phyloP scores from a whole-genome alignment of 805 yeast species.

The Grigorovia yakushimaensis region DNA sequence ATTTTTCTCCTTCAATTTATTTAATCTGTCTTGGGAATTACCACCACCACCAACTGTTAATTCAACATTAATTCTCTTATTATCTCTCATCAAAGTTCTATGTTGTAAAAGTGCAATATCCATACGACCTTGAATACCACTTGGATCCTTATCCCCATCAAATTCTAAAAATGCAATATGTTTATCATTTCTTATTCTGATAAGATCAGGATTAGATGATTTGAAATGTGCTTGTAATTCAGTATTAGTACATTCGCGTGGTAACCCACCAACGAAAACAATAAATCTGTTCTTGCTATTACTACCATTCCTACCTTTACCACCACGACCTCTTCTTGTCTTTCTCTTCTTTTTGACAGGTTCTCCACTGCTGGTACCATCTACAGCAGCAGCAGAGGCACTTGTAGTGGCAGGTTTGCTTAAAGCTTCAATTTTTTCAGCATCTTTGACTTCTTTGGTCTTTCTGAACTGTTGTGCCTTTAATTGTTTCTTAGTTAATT shows the following conservation, averaged over 20 bases:
- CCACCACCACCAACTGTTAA: conserved; percentile 98
- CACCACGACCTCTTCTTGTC: conserved; percentile 61
- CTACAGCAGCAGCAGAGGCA: conserved; percentile 12
- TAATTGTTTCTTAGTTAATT: conserved; percentile 29
- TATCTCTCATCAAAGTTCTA: conserved; percentile 50
- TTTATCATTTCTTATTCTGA: conserved; percentile 73
- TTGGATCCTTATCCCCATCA: conserved; percentile 33
- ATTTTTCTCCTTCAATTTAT: conserved; percentile 73
- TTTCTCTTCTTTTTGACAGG: conserved; percentile 41
- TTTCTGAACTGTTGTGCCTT: conserved; percentile 29
- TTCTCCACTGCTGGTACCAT: conserved; percentile 18
- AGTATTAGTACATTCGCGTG: conserved; percentile 54
- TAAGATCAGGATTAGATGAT: conserved; percentile 57
- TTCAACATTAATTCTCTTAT: conserved; percentile 85
- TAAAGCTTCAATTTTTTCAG: conserved; percentile 17
- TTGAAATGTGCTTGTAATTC: conserved; percentile 66
- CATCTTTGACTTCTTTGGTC: conserved; percentile 23
- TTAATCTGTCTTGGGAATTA: conserved; percentile 55
- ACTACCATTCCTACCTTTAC: conserved; percentile 43
- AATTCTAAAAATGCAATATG: conserved; percentile 93
- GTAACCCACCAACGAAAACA: conserved; percentile 84
- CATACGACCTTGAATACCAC: conserved; percentile 65
- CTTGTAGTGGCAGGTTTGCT: conserved; percentile 16
- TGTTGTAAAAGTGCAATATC: conserved; percentile 80
- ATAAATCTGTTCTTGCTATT: conserved; percentile 56